Conservation (phyloP, 495 filamentous ascomycete species). For the Annulohypoxylon nitens region DNA sequence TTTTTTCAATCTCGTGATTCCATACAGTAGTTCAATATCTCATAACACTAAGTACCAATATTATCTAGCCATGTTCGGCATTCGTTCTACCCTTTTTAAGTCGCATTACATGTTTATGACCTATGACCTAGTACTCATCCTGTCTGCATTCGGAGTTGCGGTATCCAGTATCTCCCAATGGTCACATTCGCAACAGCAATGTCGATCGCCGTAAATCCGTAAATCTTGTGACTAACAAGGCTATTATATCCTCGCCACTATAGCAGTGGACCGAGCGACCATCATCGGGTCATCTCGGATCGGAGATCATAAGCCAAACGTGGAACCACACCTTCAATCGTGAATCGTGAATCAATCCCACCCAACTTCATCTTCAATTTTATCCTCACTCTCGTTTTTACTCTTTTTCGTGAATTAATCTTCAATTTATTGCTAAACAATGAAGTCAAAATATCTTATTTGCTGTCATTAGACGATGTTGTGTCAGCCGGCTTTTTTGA, state of each 20-base stretch:
- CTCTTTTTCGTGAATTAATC: neutral
- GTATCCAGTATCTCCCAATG: slow-evolving; percentile 21
- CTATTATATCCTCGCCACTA: slow-evolving; percentile 21
- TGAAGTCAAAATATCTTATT: neutral
- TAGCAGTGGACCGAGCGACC: slow-evolving; percentile 16
- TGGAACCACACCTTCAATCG: slow-evolving; percentile 7
- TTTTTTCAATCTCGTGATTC: slow-evolving; percentile 31
- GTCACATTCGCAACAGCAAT: slow-evolving; percentile 25
- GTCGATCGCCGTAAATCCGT: slow-evolving; percentile 36
- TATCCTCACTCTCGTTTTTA: neutral
- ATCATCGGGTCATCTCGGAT: slow-evolving; percentile 27
- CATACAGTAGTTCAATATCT: slow-evolving; percentile 17
- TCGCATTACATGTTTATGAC: slow-evolving; percentile 15
- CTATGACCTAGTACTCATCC: slow-evolving; percentile 32
- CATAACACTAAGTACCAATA: slow-evolving; percentile 12
- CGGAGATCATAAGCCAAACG: slow-evolving; percentile 9
- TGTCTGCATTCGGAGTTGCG: slow-evolving; percentile 29
- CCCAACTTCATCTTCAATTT: slow-evolving; percentile 4
- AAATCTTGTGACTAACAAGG: slow-evolving; percentile 29
- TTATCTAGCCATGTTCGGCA: slow-evolving; percentile 32
- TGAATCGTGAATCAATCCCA: neutral
- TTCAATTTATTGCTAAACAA: neutral
- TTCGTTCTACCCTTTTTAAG: slow-evolving; percentile 11
- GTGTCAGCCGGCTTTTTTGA: neutral
- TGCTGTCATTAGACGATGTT: neutral